Conservation (phyloP, 495 filamentous ascomycete genomes). For the Aspergillus cristatus region DNA sequence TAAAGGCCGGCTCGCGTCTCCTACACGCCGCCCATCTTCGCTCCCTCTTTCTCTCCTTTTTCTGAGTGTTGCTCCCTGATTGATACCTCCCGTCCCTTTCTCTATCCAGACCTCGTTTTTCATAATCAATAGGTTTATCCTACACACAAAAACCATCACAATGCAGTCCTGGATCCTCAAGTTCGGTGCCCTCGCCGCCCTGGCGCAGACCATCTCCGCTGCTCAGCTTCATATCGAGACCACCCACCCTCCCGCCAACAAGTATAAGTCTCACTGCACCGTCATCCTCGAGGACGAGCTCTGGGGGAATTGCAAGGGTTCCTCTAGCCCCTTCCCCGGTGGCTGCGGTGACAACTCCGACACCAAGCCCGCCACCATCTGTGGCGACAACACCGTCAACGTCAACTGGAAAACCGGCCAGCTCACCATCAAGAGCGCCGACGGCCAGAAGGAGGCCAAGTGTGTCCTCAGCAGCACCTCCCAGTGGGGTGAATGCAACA, state of each 20-base stretch:
- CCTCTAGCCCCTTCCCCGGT: constrained; percentile 6
- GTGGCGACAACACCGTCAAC: constrained; percentile 1
- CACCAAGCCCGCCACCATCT: constrained; percentile 4
- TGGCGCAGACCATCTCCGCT: constrained; percentile 8
- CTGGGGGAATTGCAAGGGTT: constrained; percentile 8
- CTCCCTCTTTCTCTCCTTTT: too few species aligned
- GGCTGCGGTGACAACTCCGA: constrained; percentile 6
- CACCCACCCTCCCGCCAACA: constrained; percentile 7
- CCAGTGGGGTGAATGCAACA: constrained; percentile 4
- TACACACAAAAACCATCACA: too few species aligned
- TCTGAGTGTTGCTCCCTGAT: too few species aligned
- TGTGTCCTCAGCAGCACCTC: constrained; percentile 5
- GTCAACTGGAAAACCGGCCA: constrained; percentile 7
- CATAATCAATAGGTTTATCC: too few species aligned
- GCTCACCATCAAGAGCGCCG: not conserved
- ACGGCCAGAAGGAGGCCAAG: constrained; percentile 6
- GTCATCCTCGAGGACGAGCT: constrained; percentile 8
- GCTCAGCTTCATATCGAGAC: constrained; percentile 8
- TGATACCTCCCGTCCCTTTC: too few species aligned
- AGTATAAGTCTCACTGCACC: constrained; percentile 8
- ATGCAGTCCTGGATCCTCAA: constrained; percentile 10
- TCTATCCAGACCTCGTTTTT: too few species aligned
- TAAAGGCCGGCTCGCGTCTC: too few species aligned
- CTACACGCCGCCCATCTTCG: too few species aligned
- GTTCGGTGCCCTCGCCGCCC: constrained; percentile 4